Base-by-base conservation (phyloP, 106 monocot species). In the Cymbidium sinense region DNA sequence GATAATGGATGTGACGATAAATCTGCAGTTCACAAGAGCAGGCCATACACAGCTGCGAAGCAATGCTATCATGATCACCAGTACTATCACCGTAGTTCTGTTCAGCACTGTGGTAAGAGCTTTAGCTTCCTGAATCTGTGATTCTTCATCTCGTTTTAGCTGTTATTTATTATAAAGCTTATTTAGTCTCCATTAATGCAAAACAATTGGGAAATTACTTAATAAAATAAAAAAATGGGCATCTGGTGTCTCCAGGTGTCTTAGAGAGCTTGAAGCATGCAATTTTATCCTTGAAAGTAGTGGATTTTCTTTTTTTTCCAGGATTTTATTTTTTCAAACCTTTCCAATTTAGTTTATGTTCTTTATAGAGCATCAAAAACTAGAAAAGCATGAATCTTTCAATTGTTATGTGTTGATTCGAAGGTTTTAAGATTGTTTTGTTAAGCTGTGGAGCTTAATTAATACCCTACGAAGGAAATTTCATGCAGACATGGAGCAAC, bases 61-160 rank as follows among this genome's bases (percentile, higher is more conserved):
- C 74, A 85, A 88, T 77, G 88, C 88, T 21, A 77, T 83, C 39
- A 80, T 88, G 82, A 88, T 88, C 36, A 88, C 88, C 51, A 88
- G 88, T 50, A 88, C 88, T 55, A 82, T 88, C 31, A 83, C 81
- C 1, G 82, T 88, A 70, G 88, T 88, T 82, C 88, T 88, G 6
- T 88, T 88, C 77, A 88, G 88, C 80, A 88, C 88, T 30, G 74
- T 88, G 82, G 88, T 88, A 80, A 85, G 75, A 10, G 15, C 28
- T 43, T 44, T 12, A 44, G 8, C 41, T 44, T 73, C 9, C 9
- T 41, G 33, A 70, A 70, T 0, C 3, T 52, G 8, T 13, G 17
- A 13, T 52, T 52, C 52, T 13, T n/a, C 2, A 58, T 58, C 21
- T 58, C 21, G 1, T 58, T 58, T 23, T 58, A 17, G 33, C 33